Conservation (phyloP, 345 rosid genomes). For the Mangifera indica region DNA sequence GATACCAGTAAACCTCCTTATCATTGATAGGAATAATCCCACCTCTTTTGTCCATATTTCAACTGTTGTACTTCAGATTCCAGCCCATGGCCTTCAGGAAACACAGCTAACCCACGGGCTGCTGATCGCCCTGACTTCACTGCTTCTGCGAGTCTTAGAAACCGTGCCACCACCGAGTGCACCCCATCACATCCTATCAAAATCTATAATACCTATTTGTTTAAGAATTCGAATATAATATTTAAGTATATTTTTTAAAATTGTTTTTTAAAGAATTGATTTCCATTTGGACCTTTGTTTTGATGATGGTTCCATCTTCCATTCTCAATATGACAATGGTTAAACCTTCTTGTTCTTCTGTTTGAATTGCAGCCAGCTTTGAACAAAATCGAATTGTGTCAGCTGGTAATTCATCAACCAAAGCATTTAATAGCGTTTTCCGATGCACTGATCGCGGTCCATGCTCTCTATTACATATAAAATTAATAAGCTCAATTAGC, state of each 20-base stretch:
- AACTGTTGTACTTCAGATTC: constrained; percentile 18
- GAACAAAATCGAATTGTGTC: constrained; percentile 36
- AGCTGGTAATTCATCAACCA: constrained; percentile 35
- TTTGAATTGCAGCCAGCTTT: constrained; percentile 24
- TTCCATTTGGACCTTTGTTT: constrained; percentile 27
- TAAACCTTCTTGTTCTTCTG: constrained; percentile 11
- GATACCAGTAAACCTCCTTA: constrained; percentile 29
- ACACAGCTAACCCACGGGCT: constrained; percentile 30
- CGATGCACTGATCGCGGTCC: constrained; percentile 32
- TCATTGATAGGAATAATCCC: constrained; percentile 32
- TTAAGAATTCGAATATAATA: too few relatives aligned
- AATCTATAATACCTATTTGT: constrained; percentile 16
- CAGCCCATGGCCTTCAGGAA: constrained; percentile 38
- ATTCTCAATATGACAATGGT: constrained; percentile 23
- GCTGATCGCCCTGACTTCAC: constrained; percentile 32
- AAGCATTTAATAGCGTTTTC: constrained; percentile 23
- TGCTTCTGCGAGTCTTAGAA: constrained; percentile 33
- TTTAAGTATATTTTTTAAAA: too few relatives aligned
- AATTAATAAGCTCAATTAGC: too few relatives aligned
- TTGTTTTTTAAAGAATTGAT: neutral
- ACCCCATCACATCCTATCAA: constrained; percentile 52
- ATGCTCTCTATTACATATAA: neutral
- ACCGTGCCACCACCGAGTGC: constrained; percentile 30
- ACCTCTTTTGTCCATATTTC: constrained; percentile 29
- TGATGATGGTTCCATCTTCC: constrained; percentile 36